Evolutionary conservation across 2,329 filamentous ascomycete species (phyloP), one percentile per base, ranked within the genome.

Genomic region (Fusarium sp.): DNA sequence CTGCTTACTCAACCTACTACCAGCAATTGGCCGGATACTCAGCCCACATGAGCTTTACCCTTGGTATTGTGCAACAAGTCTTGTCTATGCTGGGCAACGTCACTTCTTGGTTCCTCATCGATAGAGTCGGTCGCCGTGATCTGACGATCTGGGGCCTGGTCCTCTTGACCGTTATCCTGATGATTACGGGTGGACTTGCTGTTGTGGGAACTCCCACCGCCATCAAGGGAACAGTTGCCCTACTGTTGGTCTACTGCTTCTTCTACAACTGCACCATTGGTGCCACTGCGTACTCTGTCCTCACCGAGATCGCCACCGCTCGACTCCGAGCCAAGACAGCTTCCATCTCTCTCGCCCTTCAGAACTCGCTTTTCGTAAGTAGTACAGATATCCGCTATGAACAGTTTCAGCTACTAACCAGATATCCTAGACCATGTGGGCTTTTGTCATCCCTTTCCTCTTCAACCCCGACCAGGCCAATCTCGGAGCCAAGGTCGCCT

Each of bases 401-500:
- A 5, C 10, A 36, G 6, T n/a, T 6, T 1, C 11, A 18, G 37
- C 7, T n/a, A 48, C 28, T 47, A 4, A 53, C 62, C 13, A 39
- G 37, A 10, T 11, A 5, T 31, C 10, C 6, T 34, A 68, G 61
- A 68, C 65, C 11, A 68, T 71, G 65, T 71, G 62, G 62, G 62
- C 66, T 15, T 71, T 71, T n/a, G 66, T 67, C 39, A 70, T 70
- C 34, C 68, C 68, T n/a, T 71, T 65, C 37, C 60, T 71, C 3
- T 69, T 71, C 66, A 71, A 71, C 66, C 63, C 66, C 12, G 66
- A 69, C 18, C 58, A 71, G 47, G 68, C 68, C 48, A 71, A 71
- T 50, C 68, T 71, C n/a, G 68, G 68, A 30, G 66, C 66, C 39
- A 71, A 70, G 61, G 58, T 70, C 11, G 55, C 62, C 36, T 71